Percentiles rank a stretch among this genome's conserved stretches.
Conservation (phyloP, 2,329 filamentous ascomycete species). For the Leptographium lundbergii region DNA sequence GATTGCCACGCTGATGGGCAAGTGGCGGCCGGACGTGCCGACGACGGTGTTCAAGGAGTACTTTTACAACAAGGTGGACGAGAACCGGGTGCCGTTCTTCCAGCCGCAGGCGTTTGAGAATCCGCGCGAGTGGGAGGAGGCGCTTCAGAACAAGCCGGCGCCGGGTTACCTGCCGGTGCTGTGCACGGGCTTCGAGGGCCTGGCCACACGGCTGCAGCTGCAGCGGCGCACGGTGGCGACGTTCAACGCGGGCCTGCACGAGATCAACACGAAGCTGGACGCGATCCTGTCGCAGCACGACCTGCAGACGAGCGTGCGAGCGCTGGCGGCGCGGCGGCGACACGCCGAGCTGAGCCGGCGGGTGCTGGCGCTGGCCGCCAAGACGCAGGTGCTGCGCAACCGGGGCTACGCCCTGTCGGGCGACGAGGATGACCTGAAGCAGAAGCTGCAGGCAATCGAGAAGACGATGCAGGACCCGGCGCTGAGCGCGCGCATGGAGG, state of each 20-base stretch:
- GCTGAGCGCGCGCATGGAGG: slow-evolving; percentile 63
- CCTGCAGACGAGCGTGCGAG: slow-evolving; percentile 60
- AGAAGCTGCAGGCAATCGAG: slow-evolving; percentile 57
- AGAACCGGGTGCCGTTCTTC: slow-evolving; percentile 63
- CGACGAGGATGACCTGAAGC: slow-evolving; percentile 66
- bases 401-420: slow-evolving; percentile 68
- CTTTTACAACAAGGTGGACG: slow-evolving; percentile 77
- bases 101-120: slow-evolving; percentile 58
- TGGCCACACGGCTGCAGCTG: slow-evolving; percentile 58
- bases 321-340: slow-evolving; percentile 57
- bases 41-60: slow-evolving; percentile 70
- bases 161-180: slow-evolving; percentile 66
- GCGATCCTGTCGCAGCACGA: slow-evolving; percentile 66
- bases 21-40: slow-evolving; percentile 59
- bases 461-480: slow-evolving; percentile 61
- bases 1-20: slow-evolving; percentile 54
- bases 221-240: slow-evolving; percentile 57
- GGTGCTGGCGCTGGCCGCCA: slow-evolving; percentile 61
- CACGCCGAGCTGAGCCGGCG: slow-evolving; percentile 62
- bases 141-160: slow-evolving; percentile 65
- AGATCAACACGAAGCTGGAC: slow-evolving; percentile 64
- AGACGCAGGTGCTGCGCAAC: slow-evolving; percentile 70
- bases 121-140: slow-evolving; percentile 71
- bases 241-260: slow-evolving; percentile 61
- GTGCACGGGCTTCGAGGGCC: slow-evolving; percentile 58